phyloP scores from a whole-genome alignment of 2,329 filamentous ascomycete species.

The Tolypocladium capitatum region DNA sequence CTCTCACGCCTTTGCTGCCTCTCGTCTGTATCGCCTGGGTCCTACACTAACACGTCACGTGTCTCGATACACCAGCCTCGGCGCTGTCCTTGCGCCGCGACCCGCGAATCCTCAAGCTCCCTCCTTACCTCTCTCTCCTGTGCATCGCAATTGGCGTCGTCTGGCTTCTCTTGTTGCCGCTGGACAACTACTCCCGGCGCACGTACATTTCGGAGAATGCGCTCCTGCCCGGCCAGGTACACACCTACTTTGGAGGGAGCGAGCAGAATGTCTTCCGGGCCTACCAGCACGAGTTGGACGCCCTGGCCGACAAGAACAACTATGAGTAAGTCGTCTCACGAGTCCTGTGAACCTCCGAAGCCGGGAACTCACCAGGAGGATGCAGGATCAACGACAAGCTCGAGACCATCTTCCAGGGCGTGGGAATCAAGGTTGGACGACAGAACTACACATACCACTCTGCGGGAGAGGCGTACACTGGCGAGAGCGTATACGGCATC shows the following conservation, averaged over 20 bases:
- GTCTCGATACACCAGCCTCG: slow-evolving; percentile 29
- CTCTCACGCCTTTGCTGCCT: not conserved
- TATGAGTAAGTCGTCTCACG: slow-evolving; percentile 28
- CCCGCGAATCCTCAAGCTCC: slow-evolving; percentile 67
- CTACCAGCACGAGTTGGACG: slow-evolving; percentile 72
- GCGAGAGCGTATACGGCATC: slow-evolving; percentile 88
- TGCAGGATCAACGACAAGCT: slow-evolving; percentile 54
- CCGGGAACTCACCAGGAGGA: not conserved
- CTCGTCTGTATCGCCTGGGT: not conserved
- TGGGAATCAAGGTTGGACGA: slow-evolving; percentile 74
- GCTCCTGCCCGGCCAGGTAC: slow-evolving; percentile 85
- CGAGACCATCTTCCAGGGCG: slow-evolving; percentile 59
- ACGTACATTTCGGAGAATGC: slow-evolving; percentile 99
- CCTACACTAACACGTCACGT: not conserved
- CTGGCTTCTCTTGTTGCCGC: slow-evolving; percentile 81
- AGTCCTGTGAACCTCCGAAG: not conserved
- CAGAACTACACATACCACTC: slow-evolving; percentile 81
- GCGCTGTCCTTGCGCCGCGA: slow-evolving; percentile 63
- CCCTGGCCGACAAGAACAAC: slow-evolving; percentile 40
- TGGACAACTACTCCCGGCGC: slow-evolving; percentile 78
- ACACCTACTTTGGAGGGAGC: slow-evolving; percentile 93
- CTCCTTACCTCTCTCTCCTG: slow-evolving; percentile 74
- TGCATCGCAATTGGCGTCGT: slow-evolving; percentile 74
- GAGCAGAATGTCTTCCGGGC: slow-evolving; percentile 91
- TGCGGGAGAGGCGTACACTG: slow-evolving; percentile 58